Conservation (phyloP, 1,284 basidiomycete genomes). For the Austroboletus novae-zelandiae region DNA sequence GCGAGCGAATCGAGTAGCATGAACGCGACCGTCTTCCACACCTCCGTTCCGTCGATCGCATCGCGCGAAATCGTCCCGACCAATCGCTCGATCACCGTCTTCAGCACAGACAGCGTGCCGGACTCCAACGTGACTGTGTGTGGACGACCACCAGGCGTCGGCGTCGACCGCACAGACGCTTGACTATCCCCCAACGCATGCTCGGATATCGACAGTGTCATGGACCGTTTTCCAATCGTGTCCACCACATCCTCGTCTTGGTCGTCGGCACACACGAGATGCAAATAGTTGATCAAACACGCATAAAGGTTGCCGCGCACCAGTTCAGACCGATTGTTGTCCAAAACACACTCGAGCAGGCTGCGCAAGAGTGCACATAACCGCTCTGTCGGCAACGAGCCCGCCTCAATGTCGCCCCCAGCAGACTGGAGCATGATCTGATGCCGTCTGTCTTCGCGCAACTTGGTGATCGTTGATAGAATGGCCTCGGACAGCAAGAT, state of each 20-base stretch:
- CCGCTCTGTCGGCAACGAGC: slow-evolving; percentile 76
- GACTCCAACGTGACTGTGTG: slow-evolving; percentile 50
- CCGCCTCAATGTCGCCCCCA: slow-evolving; percentile 60
- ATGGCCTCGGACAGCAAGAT: slow-evolving; percentile 81
- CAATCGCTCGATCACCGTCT: slow-evolving; percentile 69
- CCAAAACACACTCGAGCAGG: slow-evolving; percentile 74
- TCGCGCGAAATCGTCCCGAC: slow-evolving; percentile 82
- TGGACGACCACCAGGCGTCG: slow-evolving; percentile 25
- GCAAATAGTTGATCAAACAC: slow-evolving; percentile 84
- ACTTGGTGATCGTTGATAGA: slow-evolving; percentile 79
- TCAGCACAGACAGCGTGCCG: slow-evolving; percentile 63
- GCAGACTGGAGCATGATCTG: slow-evolving; percentile 64
- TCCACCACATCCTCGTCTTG: slow-evolving; percentile 23
- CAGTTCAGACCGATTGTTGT: slow-evolving; percentile 78
- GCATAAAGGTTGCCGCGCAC: slow-evolving; percentile 98
- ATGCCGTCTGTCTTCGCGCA: slow-evolving; percentile 74
- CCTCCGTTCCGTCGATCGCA: slow-evolving; percentile 91
- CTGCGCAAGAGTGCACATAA: slow-evolving; percentile 75
- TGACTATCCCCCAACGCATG: slow-evolving; percentile 37
- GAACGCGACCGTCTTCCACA: slow-evolving; percentile 95
- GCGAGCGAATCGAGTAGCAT: slow-evolving; percentile 80
- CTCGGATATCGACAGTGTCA: slow-evolving; percentile 36
- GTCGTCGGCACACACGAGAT: slow-evolving; percentile 54
- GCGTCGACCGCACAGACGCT: slow-evolving; percentile 25
- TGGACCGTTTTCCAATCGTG: slow-evolving; percentile 25